Conservation (phyloP, 352 stramenopile genomes). For the Plasmopara viticola region DNA sequence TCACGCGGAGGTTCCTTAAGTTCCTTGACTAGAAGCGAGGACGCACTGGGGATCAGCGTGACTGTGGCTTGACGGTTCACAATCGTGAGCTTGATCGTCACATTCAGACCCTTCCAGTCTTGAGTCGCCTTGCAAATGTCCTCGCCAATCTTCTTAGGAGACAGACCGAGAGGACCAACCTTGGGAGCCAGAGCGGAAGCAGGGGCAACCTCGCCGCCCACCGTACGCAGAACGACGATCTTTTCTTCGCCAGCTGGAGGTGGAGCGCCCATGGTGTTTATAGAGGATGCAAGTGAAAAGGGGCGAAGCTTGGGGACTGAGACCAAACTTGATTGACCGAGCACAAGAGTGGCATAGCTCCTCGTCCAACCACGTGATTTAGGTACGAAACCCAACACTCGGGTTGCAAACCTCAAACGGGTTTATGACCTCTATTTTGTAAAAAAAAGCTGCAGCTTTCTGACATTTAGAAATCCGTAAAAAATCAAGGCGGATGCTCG, state of each 20-base stretch:
- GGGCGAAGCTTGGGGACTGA: no score
- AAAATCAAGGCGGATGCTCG: no score
- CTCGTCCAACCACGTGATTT: no score
- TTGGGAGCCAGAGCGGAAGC: constrained; percentile 98
- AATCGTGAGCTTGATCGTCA: constrained; percentile 99
- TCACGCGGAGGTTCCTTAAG: constrained; percentile 99
- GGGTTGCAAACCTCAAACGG: no score
- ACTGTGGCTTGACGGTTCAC: constrained; percentile 98
- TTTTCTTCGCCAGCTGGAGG: constrained; percentile 86
- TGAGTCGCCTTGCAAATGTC: constrained; percentile 99
- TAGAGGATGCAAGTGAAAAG: constrained; percentile 66
- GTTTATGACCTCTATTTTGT: no score
- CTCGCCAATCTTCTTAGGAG: constrained; percentile 99
- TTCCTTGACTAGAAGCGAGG: constrained; percentile 99
- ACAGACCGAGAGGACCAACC: constrained; percentile 99
- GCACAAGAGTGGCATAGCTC: no score
- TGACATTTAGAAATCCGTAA: no score
- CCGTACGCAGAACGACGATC: constrained; percentile 97
- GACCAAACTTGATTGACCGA: no score
- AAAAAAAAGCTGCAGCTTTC: no score
- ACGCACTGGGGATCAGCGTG: constrained; percentile 96
- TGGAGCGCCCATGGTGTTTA: constrained; percentile 88
- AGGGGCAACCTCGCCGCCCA: constrained; percentile 98
- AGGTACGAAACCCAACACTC: no score
- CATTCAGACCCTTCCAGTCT: constrained; percentile 99